Percentiles rank a stretch among this genome's conserved stretches.
These are phyloP conservation scores for Trichosporon coremiiforme DNA, from an alignment of 1,284 basidiomycete species.

Conservation along the genomic window DNA sequence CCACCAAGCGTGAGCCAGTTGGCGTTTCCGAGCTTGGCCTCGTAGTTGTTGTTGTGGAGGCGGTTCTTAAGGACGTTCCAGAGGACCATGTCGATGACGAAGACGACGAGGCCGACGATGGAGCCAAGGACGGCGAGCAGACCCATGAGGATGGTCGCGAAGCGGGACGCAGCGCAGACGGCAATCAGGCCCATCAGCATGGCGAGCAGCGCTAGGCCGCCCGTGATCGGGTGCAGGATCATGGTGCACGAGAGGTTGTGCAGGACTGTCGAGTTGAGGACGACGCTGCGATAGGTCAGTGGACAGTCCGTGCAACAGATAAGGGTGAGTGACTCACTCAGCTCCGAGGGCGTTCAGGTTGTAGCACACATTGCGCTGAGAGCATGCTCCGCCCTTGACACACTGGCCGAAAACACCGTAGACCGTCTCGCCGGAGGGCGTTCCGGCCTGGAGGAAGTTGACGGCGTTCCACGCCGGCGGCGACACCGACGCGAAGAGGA, in stretches of 20 bases:
- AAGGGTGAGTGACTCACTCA: slow-evolving; percentile 34
- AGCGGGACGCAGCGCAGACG: slow-evolving; percentile 65
- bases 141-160: slow-evolving; percentile 73
- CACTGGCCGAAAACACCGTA: slow-evolving; percentile 76
- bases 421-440: slow-evolving; percentile 55
- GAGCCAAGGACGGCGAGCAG: slow-evolving; percentile 66
- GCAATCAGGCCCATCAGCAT: slow-evolving; percentile 69
- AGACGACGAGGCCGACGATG: slow-evolving; percentile 67
- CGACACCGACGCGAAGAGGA: slow-evolving; percentile 59
- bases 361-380: slow-evolving; percentile 45
- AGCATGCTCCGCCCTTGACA: slow-evolving; percentile 61
- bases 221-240: slow-evolving; percentile 76
- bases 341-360: slow-evolving; percentile 35
- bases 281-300: slow-evolving; percentile 32
- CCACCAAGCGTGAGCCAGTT: slow-evolving; percentile 71
- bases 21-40: slow-evolving; percentile 51
- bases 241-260: slow-evolving; percentile 71
- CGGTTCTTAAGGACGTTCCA: slow-evolving; percentile 69
- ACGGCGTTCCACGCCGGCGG: slow-evolving; percentile 71
- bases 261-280: slow-evolving; percentile 61
- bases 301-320: background rate
- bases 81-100: slow-evolving; percentile 75
- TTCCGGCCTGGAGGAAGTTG: slow-evolving; percentile 66
- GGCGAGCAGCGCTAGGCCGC: slow-evolving; percentile 70
- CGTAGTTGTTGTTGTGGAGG: slow-evolving; percentile 61